A percentile compares a stretch with the other conserved stretches of the same genome.
These are phyloP conservation scores for Gossypium rotundifolium DNA, from an alignment of 345 rosid genomes.

Conservation along the genomic window DNA sequence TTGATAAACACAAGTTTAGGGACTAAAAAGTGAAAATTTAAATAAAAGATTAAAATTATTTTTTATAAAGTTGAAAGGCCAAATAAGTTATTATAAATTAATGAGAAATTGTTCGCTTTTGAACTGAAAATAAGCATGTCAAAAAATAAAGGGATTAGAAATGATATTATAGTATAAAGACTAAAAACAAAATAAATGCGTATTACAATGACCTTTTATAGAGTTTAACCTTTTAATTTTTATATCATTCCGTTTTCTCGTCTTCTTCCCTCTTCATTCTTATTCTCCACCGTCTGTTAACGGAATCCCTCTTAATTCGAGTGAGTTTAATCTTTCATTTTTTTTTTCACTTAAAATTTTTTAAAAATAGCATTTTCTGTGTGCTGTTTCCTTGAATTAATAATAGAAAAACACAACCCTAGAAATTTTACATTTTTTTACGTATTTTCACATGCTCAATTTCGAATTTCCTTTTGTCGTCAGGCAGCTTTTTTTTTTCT, in stretches of 20 bases:
- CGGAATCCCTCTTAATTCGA: neutral
- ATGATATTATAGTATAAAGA: no score
- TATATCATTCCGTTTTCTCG: neutral
- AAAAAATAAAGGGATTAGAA: no score
- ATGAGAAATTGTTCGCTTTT: no score
- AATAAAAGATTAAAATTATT: no score
- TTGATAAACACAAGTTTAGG: no score
- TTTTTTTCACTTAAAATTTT: neutral
- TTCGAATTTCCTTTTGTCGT: neutral
- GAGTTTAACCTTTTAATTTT: neutral
- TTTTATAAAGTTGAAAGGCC: no score
- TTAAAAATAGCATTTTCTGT: neutral
- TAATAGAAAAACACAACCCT: neutral
- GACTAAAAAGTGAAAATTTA: no score
- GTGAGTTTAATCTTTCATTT: conserved; percentile 2
- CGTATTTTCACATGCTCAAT: no score
- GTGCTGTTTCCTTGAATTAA: neutral
- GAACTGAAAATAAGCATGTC: no score
- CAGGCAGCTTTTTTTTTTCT: neutral
- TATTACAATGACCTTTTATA: no score
- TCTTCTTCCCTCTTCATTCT: neutral
- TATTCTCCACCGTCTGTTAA: neutral
- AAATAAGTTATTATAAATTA: no score
- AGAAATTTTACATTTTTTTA: neutral
- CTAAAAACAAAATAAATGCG: no score